Base-by-base conservation (phyloP, 208 protist species). In the Leishmania turanica region DNA sequence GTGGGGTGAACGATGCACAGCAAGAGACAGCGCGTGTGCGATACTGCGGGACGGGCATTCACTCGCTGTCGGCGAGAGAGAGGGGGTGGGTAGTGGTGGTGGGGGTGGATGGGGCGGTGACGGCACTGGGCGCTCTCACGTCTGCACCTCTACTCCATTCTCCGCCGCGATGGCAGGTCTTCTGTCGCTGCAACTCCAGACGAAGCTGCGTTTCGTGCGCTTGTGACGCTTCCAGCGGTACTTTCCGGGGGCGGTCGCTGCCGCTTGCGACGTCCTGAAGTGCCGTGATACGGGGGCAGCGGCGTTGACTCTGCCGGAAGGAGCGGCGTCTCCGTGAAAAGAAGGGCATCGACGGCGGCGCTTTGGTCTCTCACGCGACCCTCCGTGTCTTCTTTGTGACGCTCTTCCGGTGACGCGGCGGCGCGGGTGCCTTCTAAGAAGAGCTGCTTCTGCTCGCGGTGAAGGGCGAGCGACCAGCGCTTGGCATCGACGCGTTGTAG, bases 291-390 rank as follows among this genome's bases (percentile, higher is more conserved):
- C 37, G 13, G 7, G 66, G 37, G 47, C 8, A 42, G 47, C 21
- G 40, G 5, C 15, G 77, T 1, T n/a, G 56, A 5, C n/a, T 62
- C 69, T 1, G 19, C 47, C 0, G 72, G 24, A 19, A 68, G 58
- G 40, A 86, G 78, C 49, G 82, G 73, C 27, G 65, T 76, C 51
- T 86, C 82, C 0, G 62, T 79, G 49, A 86, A 86, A 76, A 86
- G 82, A 42, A 65, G 51, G 13, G 60, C 19, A 54, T 86, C 78
- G 15, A 82, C 37, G 15, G 19, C 40, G 68, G n/a, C 51, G 45
- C 75, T 37, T 56, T 73, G 37, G 8, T 73, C 51, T 76, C 31
- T 58, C 72, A 47, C 49, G 31, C 31, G 34, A n/a, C 7, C 31
- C 24, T 31, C 27, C 45, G 69, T 53, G 24, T 54, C 69, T 73